These are phyloP conservation scores for Taiwanofungus camphoratus DNA, from an alignment of 1,284 basidiomycete species.

Conservation along the genomic window DNA sequence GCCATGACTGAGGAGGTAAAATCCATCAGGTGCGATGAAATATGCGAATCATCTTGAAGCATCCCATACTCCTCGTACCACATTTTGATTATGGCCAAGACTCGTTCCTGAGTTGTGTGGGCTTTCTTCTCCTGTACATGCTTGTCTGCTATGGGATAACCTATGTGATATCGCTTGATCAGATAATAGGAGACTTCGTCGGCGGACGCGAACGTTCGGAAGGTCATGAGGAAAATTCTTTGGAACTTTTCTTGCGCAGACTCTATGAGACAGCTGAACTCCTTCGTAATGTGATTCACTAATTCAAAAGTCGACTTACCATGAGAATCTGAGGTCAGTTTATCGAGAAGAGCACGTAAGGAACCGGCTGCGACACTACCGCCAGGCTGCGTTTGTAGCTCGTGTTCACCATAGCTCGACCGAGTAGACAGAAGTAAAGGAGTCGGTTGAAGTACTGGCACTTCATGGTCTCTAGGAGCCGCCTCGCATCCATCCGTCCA, in stretches of 20 bases:
- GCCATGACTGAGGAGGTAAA: constrained; percentile 45
- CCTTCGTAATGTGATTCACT: constrained; percentile 7
- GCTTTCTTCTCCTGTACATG: constrained; percentile 52
- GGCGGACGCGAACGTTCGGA: constrained; percentile 70
- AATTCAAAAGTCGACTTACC: too few species aligned
- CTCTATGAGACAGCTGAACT: neutral
- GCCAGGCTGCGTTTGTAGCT: constrained; percentile 53
- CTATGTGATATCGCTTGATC: constrained; percentile 56
- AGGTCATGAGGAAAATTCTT: constrained; percentile 72
- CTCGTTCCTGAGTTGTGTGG: constrained; percentile 48
- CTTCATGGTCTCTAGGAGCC: too few species aligned
- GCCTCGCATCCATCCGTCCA: constrained; percentile 49
- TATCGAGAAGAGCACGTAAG: constrained; percentile 64
- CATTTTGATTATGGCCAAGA: constrained; percentile 49
- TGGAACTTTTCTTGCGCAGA: constrained; percentile 49
- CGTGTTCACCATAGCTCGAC: constrained; percentile 47
- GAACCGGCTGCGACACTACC: constrained; percentile 62
- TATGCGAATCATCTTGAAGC: constrained; percentile 57
- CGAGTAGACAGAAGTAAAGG: too few species aligned
- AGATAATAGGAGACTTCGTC: constrained; percentile 64
- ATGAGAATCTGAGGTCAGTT: constrained; percentile 52
- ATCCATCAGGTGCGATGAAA: constrained; percentile 48
- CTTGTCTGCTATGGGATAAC: constrained; percentile 44
- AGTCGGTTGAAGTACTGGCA: too few species aligned
- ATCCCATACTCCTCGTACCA: constrained; percentile 61